A percentile compares a stretch with the other conserved stretches of the same genome.
Conservation (phyloP, 148 eudicot genomes). For the Rhododendron molle region DNA sequence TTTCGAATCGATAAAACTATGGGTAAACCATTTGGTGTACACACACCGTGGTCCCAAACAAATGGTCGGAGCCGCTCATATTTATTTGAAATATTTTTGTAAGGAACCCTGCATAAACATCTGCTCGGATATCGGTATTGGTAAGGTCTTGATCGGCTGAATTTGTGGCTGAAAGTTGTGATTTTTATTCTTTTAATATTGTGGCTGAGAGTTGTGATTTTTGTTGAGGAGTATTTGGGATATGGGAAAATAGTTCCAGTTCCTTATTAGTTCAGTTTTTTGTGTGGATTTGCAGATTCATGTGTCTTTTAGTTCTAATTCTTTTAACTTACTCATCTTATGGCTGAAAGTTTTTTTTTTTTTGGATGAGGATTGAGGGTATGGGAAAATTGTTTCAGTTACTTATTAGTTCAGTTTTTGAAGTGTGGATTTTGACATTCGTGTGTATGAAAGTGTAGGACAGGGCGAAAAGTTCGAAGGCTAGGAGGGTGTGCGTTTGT, state of each 20-base stretch:
- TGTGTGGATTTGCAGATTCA: not conserved
- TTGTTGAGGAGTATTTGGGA: not conserved
- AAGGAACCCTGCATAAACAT: too few species aligned
- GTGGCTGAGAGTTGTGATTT: not conserved
- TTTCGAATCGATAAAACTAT: too few species aligned
- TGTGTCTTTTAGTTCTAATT: not conserved
- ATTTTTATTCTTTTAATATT: not conserved
- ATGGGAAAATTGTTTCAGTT: not conserved
- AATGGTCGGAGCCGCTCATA: too few species aligned
- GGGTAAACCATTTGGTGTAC: too few species aligned
- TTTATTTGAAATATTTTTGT: too few species aligned
- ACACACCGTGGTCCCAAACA: too few species aligned
- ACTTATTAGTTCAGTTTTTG: not conserved
- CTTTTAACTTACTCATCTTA: too few species aligned
- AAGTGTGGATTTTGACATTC: not conserved
- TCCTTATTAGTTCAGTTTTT: not conserved
- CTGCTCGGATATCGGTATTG: too few species aligned
- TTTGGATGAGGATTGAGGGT: not conserved
- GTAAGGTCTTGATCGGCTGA: too few species aligned
- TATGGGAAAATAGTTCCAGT: not conserved
- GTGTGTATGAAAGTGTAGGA: slow-evolving; percentile 30
- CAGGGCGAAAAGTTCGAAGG: slow-evolving; percentile 20
- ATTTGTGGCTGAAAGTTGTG: too few species aligned
- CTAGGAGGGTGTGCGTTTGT: slow-evolving; percentile 22
- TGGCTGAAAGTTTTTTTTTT: not conserved